Conservation (phyloP, 495 filamentous ascomycete species). For the Talaromyces borbonicus region DNA sequence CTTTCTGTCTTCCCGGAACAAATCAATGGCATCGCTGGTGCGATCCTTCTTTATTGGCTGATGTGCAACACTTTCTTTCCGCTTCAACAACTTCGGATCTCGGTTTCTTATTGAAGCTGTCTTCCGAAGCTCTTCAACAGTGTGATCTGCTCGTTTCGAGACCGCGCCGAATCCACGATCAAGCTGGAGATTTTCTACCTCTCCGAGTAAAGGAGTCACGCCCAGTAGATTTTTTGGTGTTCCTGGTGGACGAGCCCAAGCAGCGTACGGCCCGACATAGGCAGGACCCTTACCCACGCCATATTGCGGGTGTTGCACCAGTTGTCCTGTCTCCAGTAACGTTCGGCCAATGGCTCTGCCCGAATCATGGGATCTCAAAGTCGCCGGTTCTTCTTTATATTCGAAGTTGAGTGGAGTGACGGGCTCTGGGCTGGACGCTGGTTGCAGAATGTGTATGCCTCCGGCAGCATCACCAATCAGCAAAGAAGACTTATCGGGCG, state of each 20-base stretch:
- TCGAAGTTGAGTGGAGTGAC: conserved; percentile 15
- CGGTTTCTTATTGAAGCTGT: conserved; percentile 22
- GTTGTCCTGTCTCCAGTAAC: conserved; percentile 26
- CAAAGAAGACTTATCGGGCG: conserved; percentile 58
- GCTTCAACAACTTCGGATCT: conserved; percentile 9
- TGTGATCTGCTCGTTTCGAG: conserved; percentile 7
- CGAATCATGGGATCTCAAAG: conserved; percentile 11
- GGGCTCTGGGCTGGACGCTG: conserved; percentile 20
- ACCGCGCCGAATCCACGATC: conserved; percentile 13
- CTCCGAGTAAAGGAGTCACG: conserved; percentile 12
- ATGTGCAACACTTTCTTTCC: conserved; percentile 10
- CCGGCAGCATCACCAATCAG: conserved; percentile 70
- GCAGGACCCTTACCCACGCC: conserved; percentile 35
- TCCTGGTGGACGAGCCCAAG: conserved; percentile 26
- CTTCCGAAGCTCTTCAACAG: conserved; percentile 14
- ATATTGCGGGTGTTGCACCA: conserved; percentile 28
- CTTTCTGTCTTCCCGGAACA: conserved; percentile 16
- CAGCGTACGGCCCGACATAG: conserved; percentile 37
- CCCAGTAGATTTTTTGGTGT: conserved; percentile 11
- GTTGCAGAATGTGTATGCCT: conserved; percentile 56
- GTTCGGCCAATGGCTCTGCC: conserved; percentile 20
- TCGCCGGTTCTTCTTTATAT: conserved; percentile 11
- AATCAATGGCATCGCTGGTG: conserved; percentile 7
- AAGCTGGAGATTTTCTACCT: conserved; percentile 22
- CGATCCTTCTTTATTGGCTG: background rate